Conservation (phyloP, 1,284 basidiomycete genomes). For the Heliocybe sulcata region DNA sequence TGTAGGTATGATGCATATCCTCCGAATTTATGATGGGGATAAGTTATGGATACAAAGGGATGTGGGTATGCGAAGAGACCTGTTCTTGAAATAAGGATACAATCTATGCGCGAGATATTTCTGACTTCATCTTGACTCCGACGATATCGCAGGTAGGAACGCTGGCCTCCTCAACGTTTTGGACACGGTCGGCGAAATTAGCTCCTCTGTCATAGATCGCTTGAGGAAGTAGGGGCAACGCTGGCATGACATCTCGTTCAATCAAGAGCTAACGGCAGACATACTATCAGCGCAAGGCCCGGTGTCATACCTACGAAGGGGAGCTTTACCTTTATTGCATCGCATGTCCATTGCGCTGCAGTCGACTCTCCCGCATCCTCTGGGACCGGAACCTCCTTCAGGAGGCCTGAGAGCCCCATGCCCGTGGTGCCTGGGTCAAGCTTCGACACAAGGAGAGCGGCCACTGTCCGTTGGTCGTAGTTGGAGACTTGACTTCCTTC, state of each 20-base stretch:
- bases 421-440: not conserved
- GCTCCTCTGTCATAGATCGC: not conserved
- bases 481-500: not conserved
- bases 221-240: not conserved
- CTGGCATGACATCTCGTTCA: not conserved
- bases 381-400: not conserved
- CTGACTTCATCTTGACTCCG: not conserved
- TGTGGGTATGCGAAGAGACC: not conserved
- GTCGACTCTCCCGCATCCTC: not conserved
- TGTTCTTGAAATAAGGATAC: not conserved
- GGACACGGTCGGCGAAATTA: not conserved
- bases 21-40: not conserved
- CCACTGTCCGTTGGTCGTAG: not conserved
- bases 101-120: not conserved
- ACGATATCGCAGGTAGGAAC: not conserved
- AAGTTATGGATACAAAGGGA: not conserved
- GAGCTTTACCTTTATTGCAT: not conserved
- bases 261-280: not conserved
- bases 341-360: not conserved
- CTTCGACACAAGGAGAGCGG: constrained; percentile 1
- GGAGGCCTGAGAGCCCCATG: not conserved
- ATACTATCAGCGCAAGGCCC: no score
- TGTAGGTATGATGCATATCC: not conserved
- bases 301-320: not conserved
- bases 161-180: not conserved